Evolutionary conservation across 2,329 filamentous ascomycete genomes (phyloP), one percentile per base, ranked within the genome.

Genomic region (Aureobasidium vineae): DNA sequence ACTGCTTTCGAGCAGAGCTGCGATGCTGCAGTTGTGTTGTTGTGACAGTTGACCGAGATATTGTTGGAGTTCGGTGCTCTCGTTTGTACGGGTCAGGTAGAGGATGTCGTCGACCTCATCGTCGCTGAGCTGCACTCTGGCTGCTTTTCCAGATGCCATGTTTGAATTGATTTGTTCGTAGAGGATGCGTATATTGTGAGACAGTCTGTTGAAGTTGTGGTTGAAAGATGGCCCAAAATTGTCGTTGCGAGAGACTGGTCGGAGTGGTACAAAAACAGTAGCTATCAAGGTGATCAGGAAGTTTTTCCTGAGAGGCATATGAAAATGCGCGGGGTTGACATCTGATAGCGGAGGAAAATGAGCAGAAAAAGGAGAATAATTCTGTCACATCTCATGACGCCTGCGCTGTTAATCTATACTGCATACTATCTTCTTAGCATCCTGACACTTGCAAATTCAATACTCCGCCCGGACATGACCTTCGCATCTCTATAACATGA

Each of bases 71-170:
- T 94, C 90, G 21, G 83, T 79, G 66, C 87, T 81, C 70, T 97
- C 93, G 70, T 92, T 92, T 0, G 85, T 84, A 43, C 94, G 90
- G 2, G 92, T 86, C 71, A 91, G 87, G 80, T 97, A 97, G 71
- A 98, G 86, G 70, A 98, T 85, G 78, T 98, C 94, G 76, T 97
- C 93, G 73, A 96, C 89, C 77, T 92, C 86, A 63, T 97, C 93
- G 41, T 49, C 66, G 36, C 43, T 56, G 41, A 67, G 66, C 31
- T 67, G 49, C 1, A 56, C 38, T 33, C 41, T 52, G 41, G 63
- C 45, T 65, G 63, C 61, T 54, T 64, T 64, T 64, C 61, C 61
- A 26, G 63, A 65, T 31, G 63, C 50, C 63, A 65, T 65, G 28
- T 40, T 65, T 13, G 16, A 36, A 13, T n/a, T 52, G 26, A 5